Percentiles rank a stretch among this genome's conserved stretches.
These are phyloP conservation scores for Cordyceps pruinosa DNA, from an alignment of 2,329 filamentous ascomycete genomes.

Conservation along the genomic window DNA sequence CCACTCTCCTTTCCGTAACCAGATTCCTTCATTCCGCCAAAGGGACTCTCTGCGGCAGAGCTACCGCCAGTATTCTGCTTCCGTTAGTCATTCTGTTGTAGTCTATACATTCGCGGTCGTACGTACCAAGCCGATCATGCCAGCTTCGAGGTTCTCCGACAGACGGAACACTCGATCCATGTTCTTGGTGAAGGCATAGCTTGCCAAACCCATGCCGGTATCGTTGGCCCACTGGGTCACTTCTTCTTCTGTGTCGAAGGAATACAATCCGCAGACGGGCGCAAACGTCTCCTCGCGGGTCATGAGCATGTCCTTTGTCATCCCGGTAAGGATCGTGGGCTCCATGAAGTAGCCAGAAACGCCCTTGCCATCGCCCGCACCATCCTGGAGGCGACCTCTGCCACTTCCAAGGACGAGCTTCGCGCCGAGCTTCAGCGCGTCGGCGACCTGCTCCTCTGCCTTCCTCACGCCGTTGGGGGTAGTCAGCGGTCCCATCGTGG, in stretches of 20 bases:
- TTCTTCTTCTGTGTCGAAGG: conserved; percentile 63
- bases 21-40: conserved; percentile 43
- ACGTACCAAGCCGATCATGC: conserved; percentile 32
- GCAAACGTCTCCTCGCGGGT: conserved; percentile 66
- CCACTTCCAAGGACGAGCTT: conserved; percentile 10
- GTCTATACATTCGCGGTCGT: conserved; percentile 15
- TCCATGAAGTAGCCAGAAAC: conserved; percentile 55
- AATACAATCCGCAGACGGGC: conserved; percentile 61
- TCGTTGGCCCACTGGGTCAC: conserved; percentile 59
- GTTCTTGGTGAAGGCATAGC: conserved; percentile 59
- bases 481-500: conserved; percentile 30
- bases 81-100: not conserved
- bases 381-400: not conserved
- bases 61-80: conserved; percentile 30
- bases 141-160: conserved; percentile 41
- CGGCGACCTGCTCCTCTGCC: conserved; percentile 44
- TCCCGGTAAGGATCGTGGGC: conserved; percentile 60
- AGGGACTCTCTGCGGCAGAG: conserved; percentile 37
- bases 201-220: conserved; percentile 62
- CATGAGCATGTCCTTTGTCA: conserved; percentile 60
- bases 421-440: conserved; percentile 36
- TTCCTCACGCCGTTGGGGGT: conserved; percentile 28
- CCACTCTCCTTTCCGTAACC: conserved; percentile 42
- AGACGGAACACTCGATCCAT: conserved; percentile 35
- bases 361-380: conserved; percentile 38